phyloP scores from a whole-genome alignment of 2,329 filamentous ascomycete genomes.

The Sphaerulina vaccinii region DNA sequence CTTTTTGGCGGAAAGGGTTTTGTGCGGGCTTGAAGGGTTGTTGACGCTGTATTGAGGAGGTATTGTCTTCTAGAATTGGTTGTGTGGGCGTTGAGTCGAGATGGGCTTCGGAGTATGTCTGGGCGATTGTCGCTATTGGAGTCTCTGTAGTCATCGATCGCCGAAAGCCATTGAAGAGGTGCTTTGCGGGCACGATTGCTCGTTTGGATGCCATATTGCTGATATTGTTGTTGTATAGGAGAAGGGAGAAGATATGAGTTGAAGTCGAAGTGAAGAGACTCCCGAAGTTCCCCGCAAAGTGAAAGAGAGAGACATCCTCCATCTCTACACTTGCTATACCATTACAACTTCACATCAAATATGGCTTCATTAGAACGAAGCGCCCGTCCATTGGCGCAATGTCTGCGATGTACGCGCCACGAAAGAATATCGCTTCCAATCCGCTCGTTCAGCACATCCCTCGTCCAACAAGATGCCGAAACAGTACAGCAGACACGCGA shows the following conservation, averaged over 20 bases:
- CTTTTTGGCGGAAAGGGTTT: conserved; percentile 56
- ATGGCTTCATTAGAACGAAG: conserved; percentile 38
- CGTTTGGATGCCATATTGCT: conserved; percentile 42
- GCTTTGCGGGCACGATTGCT: conserved; percentile 40
- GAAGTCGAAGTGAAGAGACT: not conserved
- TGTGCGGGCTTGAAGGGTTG: conserved; percentile 20
- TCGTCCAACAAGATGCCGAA: conserved; percentile 47
- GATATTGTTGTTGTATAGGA: conserved; percentile 5
- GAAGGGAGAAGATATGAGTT: conserved; percentile 14
- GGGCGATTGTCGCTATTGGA: conserved; percentile 38
- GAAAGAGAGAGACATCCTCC: not conserved
- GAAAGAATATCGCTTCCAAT: conserved; percentile 33
- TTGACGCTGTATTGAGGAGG: conserved; percentile 18
- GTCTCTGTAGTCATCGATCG: conserved; percentile 56
- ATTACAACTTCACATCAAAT: not conserved
- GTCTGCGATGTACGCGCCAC: conserved; percentile 30
- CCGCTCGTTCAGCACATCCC: conserved; percentile 52
- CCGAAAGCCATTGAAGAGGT: conserved; percentile 33
- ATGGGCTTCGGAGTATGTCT: conserved; percentile 39
- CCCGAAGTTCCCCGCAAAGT: too few relatives aligned
- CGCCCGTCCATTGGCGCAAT: conserved; percentile 38
- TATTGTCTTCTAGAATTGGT: conserved; percentile 23
- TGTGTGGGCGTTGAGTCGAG: conserved; percentile 34
- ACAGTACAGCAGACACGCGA: conserved; percentile 19
- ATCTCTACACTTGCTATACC: conserved; percentile 1